Evolutionary conservation across 1,139 yeast species (phyloP), one percentile per base, ranked within the genome.

Genomic region (Geotrichum reessii): DNA sequence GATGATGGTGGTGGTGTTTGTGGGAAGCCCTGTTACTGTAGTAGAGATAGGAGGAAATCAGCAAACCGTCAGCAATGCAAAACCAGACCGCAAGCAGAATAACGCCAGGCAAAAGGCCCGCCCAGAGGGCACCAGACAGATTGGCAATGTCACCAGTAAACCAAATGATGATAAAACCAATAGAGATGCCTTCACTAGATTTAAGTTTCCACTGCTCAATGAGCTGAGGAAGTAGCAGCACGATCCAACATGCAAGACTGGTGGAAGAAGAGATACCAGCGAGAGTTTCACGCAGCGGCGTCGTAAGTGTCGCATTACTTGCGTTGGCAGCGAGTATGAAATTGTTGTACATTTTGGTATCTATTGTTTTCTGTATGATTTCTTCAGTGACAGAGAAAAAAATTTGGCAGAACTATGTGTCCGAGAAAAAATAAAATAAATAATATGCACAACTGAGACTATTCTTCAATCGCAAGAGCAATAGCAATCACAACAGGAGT

Each of bases 151-250:
- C 95, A 9, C 95, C 95, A 37, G 84, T 65, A 56, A 86, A 79
- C 95, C 95, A 87, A 58, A 85, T 81, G 19, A 81, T 66, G 37
- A 87, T 78, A 67, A 87, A 87, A 2, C 86, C 81, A 47, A 86
- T 78, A 40, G 95, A 85, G 24, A 87, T 83, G 4, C 95, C 95
- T 47, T 87, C 93, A 3, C 91, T 89, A 25, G 89, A 81, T 68
- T 86, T 85, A 57, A 84, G 74, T 61, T 87, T 74, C 92, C 92
- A 87, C 72, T 87, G 95, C 70, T 87, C 95, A 47, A 87, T 80
- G 52, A 87, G 78, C 71, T 88, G 96, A 1, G 95, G 95, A 67
- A 87, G 75, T 62, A 87, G 78, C 53, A 87, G 74, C n/a, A 87
- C 92, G 27, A 88, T 81, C 93, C 93, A 88, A 69, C 92, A 86